Base-by-base conservation (phyloP, 2,329 filamentous ascomycete genomes). In the Epichloe gansuensis region DNA sequence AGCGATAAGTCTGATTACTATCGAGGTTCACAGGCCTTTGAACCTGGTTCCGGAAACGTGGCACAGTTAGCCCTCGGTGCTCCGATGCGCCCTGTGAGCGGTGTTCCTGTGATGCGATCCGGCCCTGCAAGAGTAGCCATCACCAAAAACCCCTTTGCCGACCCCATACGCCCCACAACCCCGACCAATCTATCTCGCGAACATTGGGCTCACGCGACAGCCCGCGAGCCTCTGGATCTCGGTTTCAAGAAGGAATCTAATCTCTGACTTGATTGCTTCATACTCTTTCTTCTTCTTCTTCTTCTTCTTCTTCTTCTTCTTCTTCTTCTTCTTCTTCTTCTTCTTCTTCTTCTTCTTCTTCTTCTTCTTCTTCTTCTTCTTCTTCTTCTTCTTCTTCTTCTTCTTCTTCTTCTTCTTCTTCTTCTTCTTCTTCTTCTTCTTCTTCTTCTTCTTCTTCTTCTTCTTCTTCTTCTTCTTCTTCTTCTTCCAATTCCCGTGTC, bases 91-190 rank as follows among this genome's bases (percentile, higher is more conserved):
- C 78, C 78, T 34, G 74, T 78, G 51, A 82, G 80, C 60, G 79
- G 80, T 9, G 68, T 82, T 4, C 75, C 77, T n/a, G 70, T 82
- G 35, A 75, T 82, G 62, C 74, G 81, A 56, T 75, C 79, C n/a
- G 79, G 83, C n/a, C 83, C 83, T 15, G 81, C 77, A 17, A 76
- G 81, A 51, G 82, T 79, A 3, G 78, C 83, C 1, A 69, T 85
- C 15, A 76, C 78, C 53, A 75, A 79, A 48, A 74, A 71, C 25
- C 76, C 77, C 0, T 78, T 78, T 52, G 60, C 67, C 28, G 60
- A 59, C 43, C 60, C 67, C 23, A 58, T 58, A 48, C 59, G 21
- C 52, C 62, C 28, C 58, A 63, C 13, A 52, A 63, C 53, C 53
- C 55, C 54, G 13, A 59, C 62, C n/a, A 51, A 34, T 37, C 12